Evolutionary conservation across 2,329 filamentous ascomycete species (phyloP).

Genomic region (Coleophoma cylindrospora): DNA sequence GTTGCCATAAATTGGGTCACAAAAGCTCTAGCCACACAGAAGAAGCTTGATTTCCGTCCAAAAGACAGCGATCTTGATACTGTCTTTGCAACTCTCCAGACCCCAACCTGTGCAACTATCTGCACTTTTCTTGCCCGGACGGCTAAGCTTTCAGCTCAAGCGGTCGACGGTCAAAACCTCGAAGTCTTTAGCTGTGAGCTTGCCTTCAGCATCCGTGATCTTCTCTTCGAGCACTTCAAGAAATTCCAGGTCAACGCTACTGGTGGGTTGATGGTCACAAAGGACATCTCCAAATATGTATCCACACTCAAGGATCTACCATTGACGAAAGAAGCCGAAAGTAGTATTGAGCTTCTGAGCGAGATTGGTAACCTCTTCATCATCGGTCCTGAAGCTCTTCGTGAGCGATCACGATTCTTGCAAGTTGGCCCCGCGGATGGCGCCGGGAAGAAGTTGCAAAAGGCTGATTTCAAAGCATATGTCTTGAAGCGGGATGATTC

Average conservation of each 20-base stretch:
- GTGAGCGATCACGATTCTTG: slow-evolving; percentile 63
- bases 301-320: slow-evolving; percentile 82
- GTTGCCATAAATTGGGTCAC: slow-evolving; percentile 58
- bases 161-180: slow-evolving; percentile 80
- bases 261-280: slow-evolving; percentile 89
- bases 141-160: slow-evolving; percentile 55
- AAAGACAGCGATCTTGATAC: slow-evolving; percentile 55
- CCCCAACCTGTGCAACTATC: slow-evolving; percentile 76
- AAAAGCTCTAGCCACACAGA: slow-evolving; percentile 59
- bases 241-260: slow-evolving; percentile 91
- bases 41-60: slow-evolving; percentile 67
- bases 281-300: slow-evolving; percentile 92
- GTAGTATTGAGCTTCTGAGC: slow-evolving; percentile 75
- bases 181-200: slow-evolving; percentile 80
- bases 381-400: slow-evolving; percentile 74
- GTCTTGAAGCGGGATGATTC: slow-evolving; percentile 82
- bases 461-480: slow-evolving; percentile 76
- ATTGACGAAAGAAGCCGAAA: slow-evolving; percentile 61
- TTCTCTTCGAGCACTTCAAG: slow-evolving; percentile 90
- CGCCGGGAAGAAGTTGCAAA: slow-evolving; percentile 50
- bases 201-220: slow-evolving; percentile 68
- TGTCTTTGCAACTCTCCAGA: slow-evolving; percentile 71
- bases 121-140: slow-evolving; percentile 73
- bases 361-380: slow-evolving; percentile 97
- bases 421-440: slow-evolving; percentile 32